These are phyloP conservation scores for Eutrema japonicum DNA, from an alignment of 345 rosid species.

Conservation along the genomic window DNA sequence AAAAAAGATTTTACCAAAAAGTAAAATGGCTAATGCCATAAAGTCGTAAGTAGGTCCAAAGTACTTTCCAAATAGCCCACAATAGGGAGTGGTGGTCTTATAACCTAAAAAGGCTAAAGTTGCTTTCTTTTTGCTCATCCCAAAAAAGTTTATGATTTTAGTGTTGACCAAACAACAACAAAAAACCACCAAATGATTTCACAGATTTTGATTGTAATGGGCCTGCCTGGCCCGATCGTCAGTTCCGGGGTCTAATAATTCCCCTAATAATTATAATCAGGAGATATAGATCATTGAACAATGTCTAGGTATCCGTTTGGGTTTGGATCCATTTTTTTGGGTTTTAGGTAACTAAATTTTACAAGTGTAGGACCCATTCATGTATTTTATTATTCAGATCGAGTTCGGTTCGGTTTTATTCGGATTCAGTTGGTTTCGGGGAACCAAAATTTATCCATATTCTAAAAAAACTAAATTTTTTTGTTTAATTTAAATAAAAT, in stretches of 20 bases:
- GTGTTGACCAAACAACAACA: constrained; percentile 29
- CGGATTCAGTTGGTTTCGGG: too few species aligned
- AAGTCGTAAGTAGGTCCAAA: constrained; percentile 41
- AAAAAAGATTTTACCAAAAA: constrained; percentile 13
- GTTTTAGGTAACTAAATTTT: too few species aligned
- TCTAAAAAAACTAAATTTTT: too few species aligned
- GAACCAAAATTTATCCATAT: too few species aligned
- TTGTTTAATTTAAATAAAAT: too few species aligned
- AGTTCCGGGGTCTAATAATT: neutral
- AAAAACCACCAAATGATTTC: constrained; percentile 3
- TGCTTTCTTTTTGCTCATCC: constrained; percentile 21
- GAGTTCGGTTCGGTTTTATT: too few species aligned
- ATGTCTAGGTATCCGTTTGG: too few species aligned
- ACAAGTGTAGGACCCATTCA: too few species aligned
- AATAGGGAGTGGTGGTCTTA: constrained; percentile 32
- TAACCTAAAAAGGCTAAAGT: constrained; percentile 31
- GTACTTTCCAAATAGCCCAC: constrained; percentile 27
- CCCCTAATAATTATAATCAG: neutral
- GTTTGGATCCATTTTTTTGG: too few species aligned
- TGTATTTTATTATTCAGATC: too few species aligned
- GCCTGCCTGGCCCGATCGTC: constrained; percentile 23
- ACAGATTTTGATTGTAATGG: constrained; percentile 9
- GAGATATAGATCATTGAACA: too few species aligned
- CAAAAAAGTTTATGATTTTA: neutral
- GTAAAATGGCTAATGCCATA: constrained; percentile 19